phyloP scores from a whole-genome alignment of 495 filamentous ascomycete species.

The Cercophora scortea region DNA sequence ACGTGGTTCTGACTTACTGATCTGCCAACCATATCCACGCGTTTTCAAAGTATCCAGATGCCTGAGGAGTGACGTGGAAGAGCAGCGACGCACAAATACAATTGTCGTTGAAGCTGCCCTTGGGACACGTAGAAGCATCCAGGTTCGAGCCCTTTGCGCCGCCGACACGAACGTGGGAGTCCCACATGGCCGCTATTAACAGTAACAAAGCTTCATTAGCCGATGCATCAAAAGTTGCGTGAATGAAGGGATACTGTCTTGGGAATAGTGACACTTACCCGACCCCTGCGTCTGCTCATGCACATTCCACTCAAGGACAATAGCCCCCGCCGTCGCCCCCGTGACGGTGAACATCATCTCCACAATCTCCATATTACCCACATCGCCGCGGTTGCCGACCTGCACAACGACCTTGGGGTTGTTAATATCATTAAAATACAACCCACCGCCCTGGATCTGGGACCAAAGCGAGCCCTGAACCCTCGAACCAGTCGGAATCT shows the following conservation, averaged over 20 bases:
- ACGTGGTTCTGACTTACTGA: slow-evolving; percentile 32
- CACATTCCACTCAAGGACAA: slow-evolving; percentile 29
- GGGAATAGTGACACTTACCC: not conserved
- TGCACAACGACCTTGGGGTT: slow-evolving; percentile 38
- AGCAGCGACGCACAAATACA: slow-evolving; percentile 46
- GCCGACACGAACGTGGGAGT: slow-evolving; percentile 16
- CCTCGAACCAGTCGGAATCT: slow-evolving; percentile 39
- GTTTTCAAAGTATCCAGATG: slow-evolving; percentile 63
- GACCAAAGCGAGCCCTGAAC: slow-evolving; percentile 22
- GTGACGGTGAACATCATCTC: slow-evolving; percentile 30
- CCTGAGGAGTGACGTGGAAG: slow-evolving; percentile 39
- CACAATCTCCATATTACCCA: slow-evolving; percentile 42
- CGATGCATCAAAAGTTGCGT: too few species aligned
- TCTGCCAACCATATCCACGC: slow-evolving; percentile 90
- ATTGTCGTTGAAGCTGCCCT: slow-evolving; percentile 6
- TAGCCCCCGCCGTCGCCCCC: slow-evolving; percentile 22
- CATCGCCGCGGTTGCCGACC: slow-evolving; percentile 43
- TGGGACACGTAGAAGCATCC: slow-evolving; percentile 38
- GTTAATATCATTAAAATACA: slow-evolving; percentile 33
- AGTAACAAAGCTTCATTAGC: too few species aligned
- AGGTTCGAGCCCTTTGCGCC: slow-evolving; percentile 60
- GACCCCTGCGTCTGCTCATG: slow-evolving; percentile 4
- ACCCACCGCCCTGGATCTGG: slow-evolving; percentile 24
- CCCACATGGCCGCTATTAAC: slow-evolving; percentile 18
- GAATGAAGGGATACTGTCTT: too few species aligned